These are phyloP conservation scores for Scleroderma citrinum DNA, from an alignment of 768 basidiomycete species.

Conservation along the genomic window DNA sequence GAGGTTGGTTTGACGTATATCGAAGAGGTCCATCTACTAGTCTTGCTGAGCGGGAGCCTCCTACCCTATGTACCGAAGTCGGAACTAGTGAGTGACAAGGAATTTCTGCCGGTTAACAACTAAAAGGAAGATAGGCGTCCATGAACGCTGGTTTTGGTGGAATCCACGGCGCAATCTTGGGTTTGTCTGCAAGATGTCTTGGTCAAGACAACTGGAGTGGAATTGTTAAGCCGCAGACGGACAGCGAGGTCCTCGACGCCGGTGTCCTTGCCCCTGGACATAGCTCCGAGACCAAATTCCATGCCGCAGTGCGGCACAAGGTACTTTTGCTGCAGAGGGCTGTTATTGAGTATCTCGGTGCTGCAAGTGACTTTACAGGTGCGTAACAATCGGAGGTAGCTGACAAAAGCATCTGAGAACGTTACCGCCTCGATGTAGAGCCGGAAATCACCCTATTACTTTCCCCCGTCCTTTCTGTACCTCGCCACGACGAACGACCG, in stretches of 20 bases:
- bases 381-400: slow-evolving; percentile 2
- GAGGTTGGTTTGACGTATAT: slow-evolving; percentile 58
- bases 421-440: slow-evolving; percentile 33
- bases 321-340: slow-evolving; percentile 56
- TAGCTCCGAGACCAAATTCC: slow-evolving; percentile 48
- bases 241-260: slow-evolving; percentile 55
- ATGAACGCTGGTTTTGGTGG: slow-evolving; percentile 78
- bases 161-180: slow-evolving; percentile 73
- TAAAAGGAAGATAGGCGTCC: slow-evolving; percentile 36
- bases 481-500: slow-evolving; percentile 51
- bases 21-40: slow-evolving; percentile 75
- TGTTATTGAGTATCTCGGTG: slow-evolving; percentile 61
- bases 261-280: slow-evolving; percentile 50
- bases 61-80: slow-evolving; percentile 67
- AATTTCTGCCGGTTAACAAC: not conserved
- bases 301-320: slow-evolving; percentile 46
- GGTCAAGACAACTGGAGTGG: slow-evolving; percentile 53
- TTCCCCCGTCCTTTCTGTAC: slow-evolving; percentile 56
- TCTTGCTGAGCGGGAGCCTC: slow-evolving; percentile 63
- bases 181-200: slow-evolving; percentile 67
- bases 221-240: slow-evolving; percentile 55
- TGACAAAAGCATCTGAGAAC: not conserved
- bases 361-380: slow-evolving; percentile 70
- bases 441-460: slow-evolving; percentile 68
- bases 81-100: slow-evolving; percentile 57